A percentile compares a stretch with the other conserved stretches of the same genome.
These are phyloP conservation scores for Cornus suecica DNA, from an alignment of 148 eudicot genomes.

Conservation along the genomic window DNA sequence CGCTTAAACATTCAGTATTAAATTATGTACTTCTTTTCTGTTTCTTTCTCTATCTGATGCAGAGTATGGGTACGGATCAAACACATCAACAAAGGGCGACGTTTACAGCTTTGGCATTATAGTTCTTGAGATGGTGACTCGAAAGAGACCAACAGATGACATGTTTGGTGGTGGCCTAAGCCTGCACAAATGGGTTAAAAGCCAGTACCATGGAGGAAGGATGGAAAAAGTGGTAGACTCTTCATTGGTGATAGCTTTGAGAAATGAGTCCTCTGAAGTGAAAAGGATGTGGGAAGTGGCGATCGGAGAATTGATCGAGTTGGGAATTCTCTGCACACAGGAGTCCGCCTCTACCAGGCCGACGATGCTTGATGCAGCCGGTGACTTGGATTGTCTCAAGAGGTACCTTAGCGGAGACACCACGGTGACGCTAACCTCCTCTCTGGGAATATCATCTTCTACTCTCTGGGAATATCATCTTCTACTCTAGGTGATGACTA, in stretches of 20 bases:
- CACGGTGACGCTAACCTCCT: slow-evolving; percentile 33
- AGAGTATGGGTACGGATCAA: slow-evolving; percentile 42
- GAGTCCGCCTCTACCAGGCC: slow-evolving; percentile 30
- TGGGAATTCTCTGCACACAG: slow-evolving; percentile 44
- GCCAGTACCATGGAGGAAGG: slow-evolving; percentile 22
- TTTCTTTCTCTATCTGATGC: neutral
- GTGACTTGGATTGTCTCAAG: slow-evolving; percentile 31
- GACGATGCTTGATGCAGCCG: slow-evolving; percentile 44
- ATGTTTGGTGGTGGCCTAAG: slow-evolving; percentile 33
- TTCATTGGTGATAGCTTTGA: slow-evolving; percentile 22
- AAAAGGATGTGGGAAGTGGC: slow-evolving; percentile 40
- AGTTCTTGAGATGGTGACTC: slow-evolving; percentile 44
- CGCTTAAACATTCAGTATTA: neutral
- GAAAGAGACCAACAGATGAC: slow-evolving; percentile 43
- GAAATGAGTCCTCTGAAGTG: slow-evolving; percentile 31
- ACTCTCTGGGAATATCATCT: too few relatives aligned
- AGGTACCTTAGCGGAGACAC: slow-evolving; percentile 34
- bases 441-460: slow-evolving; percentile 34
- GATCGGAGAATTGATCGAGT: slow-evolving; percentile 27
- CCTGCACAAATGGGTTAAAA: slow-evolving; percentile 40
- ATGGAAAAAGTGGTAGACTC: slow-evolving; percentile 32
- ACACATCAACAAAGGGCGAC: slow-evolving; percentile 38
- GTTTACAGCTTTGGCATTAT: slow-evolving; percentile 48
- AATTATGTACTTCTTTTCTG: neutral
- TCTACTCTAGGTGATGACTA: slow-evolving; percentile 24